Conservation (phyloP, 1,139 yeast species). For the Saccharomyces hybrid region DNA sequence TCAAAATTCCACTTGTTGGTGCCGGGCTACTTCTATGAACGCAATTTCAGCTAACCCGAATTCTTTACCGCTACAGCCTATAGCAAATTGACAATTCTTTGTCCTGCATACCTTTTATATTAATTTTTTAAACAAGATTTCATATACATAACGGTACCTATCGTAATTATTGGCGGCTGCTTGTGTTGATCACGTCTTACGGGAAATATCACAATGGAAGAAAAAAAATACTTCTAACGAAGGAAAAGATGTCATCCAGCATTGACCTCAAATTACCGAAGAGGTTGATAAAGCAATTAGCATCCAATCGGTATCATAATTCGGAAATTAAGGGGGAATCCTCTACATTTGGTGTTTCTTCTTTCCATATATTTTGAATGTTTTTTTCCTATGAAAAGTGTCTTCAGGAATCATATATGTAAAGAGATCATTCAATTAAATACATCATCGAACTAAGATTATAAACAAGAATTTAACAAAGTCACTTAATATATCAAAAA, state of each 20-base stretch:
- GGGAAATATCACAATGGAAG: not conserved
- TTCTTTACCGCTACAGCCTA: not conserved
- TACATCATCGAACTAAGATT: not conserved
- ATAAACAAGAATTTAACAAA: not conserved
- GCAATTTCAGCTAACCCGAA: not conserved
- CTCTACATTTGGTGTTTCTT: not conserved
- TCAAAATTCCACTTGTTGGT: constrained; percentile 56
- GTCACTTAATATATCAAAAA: not conserved
- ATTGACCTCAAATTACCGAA: not conserved
- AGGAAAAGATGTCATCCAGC: not conserved
- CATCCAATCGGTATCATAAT: not conserved
- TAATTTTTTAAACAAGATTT: not conserved
- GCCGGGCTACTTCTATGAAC: constrained; percentile 29
- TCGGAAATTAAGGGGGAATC: not conserved
- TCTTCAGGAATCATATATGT: not conserved
- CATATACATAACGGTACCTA: not conserved
- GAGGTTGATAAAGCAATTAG: not conserved
- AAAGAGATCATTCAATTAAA: not conserved
- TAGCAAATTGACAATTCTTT: not conserved
- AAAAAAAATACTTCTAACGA: not conserved
- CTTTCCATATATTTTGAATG: not conserved
- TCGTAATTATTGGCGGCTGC: not conserved
- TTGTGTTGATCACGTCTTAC: not conserved
- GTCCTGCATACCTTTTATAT: not conserved
- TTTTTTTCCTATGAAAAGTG: not conserved